Conservation (phyloP, 768 basidiomycete species). For the Kondoa malvinella region DNA sequence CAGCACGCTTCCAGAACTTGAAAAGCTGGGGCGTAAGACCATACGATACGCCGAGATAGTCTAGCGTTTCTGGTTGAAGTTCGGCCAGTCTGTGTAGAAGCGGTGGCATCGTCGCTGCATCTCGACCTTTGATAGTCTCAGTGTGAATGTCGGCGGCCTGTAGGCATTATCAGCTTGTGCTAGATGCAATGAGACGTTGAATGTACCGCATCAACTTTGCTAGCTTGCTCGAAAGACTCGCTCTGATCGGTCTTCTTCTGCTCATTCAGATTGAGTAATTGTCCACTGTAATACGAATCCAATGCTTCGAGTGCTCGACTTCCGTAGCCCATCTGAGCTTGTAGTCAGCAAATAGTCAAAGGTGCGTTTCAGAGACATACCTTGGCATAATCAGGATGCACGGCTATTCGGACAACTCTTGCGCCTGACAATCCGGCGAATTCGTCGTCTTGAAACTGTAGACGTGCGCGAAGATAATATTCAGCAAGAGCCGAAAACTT, state of each 20-base stretch:
- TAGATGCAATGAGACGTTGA: background rate
- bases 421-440: slow-evolving; percentile 85
- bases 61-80: slow-evolving; percentile 69
- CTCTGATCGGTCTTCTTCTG: slow-evolving; percentile 36
- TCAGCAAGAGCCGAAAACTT: background rate
- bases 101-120: slow-evolving; percentile 69
- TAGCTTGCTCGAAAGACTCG: slow-evolving; percentile 46
- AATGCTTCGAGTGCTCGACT: slow-evolving; percentile 69
- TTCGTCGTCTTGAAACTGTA: slow-evolving; percentile 84
- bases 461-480: slow-evolving; percentile 14
- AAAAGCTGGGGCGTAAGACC: slow-evolving; percentile 75
- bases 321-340: slow-evolving; percentile 85
- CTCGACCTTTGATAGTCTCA: slow-evolving; percentile 54
- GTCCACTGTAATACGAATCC: slow-evolving; percentile 81
- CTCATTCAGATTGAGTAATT: slow-evolving; percentile 76
- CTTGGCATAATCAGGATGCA: slow-evolving; percentile 83
- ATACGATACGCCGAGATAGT: slow-evolving; percentile 92
- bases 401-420: slow-evolving; percentile 77
- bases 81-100: slow-evolving; percentile 78
- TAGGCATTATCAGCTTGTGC: background rate
- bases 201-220: slow-evolving; percentile 23
- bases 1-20: slow-evolving; percentile 88
- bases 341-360: background rate
- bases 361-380: slow-evolving; percentile 37
- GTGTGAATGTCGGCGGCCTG: slow-evolving; percentile 49